Evolutionary conservation across 2,329 filamentous ascomycete genomes (phyloP).

Genomic region (Proliferodiscus dingleyae): DNA sequence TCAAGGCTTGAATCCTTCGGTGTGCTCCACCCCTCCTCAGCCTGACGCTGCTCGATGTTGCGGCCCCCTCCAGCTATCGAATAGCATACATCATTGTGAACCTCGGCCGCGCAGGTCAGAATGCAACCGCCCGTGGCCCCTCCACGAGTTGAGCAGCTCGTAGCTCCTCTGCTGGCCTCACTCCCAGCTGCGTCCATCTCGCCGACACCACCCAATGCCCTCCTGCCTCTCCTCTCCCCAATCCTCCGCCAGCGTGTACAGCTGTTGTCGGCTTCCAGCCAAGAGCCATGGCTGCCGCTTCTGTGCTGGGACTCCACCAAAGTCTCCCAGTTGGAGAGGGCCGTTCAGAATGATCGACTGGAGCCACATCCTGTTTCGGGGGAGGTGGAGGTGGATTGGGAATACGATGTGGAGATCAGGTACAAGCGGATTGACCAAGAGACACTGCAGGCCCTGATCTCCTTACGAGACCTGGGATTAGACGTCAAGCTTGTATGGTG

Average conservation of each 20-base stretch:
- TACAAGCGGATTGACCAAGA: slow-evolving; percentile 70
- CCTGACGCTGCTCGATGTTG: slow-evolving; percentile 4
- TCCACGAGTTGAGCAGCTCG: slow-evolving; percentile 44
- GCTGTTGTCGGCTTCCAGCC: slow-evolving; percentile 54
- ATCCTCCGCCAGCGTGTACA: slow-evolving; percentile 63
- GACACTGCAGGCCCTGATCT: slow-evolving; percentile 65
- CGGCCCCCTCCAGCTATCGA: neutral
- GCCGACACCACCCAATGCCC: slow-evolving; percentile 48
- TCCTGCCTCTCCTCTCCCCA: slow-evolving; percentile 58
- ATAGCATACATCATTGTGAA: neutral
- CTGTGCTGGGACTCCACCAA: slow-evolving; percentile 61
- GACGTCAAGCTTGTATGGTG: slow-evolving; percentile 67
- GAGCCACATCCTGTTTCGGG: slow-evolving; percentile 80
- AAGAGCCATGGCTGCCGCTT: slow-evolving; percentile 68
- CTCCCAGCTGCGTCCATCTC: slow-evolving; percentile 56
- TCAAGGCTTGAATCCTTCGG: too few relatives aligned
- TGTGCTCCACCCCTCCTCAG: neutral
- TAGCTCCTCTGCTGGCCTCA: slow-evolving; percentile 54
- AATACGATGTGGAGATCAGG: slow-evolving; percentile 58
- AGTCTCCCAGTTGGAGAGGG: slow-evolving; percentile 50
- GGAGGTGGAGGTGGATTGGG: slow-evolving; percentile 67
- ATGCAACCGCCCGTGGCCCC: slow-evolving; percentile 33
- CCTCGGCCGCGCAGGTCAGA: slow-evolving; percentile 3
- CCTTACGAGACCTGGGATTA: slow-evolving; percentile 56
- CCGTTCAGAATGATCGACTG: slow-evolving; percentile 57